Evolutionary conservation across 176 grass and related monocot genomes (phyloP), one percentile per base, ranked within the genome.

Genomic region (Carex pumila): DNA sequence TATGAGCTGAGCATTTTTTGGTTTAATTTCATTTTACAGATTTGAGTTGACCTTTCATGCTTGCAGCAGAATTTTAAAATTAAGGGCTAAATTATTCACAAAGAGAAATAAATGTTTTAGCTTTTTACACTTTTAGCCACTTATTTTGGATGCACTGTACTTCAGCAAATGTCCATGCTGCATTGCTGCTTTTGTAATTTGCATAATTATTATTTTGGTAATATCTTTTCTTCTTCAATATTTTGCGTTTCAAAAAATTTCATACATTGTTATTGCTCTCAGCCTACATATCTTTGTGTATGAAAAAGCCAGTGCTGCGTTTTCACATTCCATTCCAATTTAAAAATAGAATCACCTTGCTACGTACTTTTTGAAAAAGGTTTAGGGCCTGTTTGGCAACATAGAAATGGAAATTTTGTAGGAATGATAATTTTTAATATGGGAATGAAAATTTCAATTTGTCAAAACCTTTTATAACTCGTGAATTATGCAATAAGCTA

Each of bases 1-100:
- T 2, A 98, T 98, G 13, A 81, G 85, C 56, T 97, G 91, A 93
- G 85, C 18, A 39, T 36, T 68, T 83, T 67, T 67, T 50, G 30
- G 12, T 82, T 82, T 53, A 18, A 62, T 22, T 81, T 37, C 58
- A 12, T 64, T 81, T 81, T 81, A 45, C 79, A 81, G 5, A 81
- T 81, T 62, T 64, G 58, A 45, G 13, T 52, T 5, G 73, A 57
- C 8, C 0, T 3, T 10, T 78, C 12, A 56, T 57, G 22, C 73
- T 57, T 32, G 6, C 25, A 56, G 50, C 11, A 30, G 21, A 77
- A 77, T 13, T 77, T 77, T 32, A 54, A 56, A 6, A 31, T 56
- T 32, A 56, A 32, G 12, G 25, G 52, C 21, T 32, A 7, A 34
- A 17, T 31, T 56, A 29, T 34, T 78, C 3, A 57, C 11, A 36